phyloP scores from a whole-genome alignment of 768 basidiomycete species.

The Calvatia gigantea region DNA sequence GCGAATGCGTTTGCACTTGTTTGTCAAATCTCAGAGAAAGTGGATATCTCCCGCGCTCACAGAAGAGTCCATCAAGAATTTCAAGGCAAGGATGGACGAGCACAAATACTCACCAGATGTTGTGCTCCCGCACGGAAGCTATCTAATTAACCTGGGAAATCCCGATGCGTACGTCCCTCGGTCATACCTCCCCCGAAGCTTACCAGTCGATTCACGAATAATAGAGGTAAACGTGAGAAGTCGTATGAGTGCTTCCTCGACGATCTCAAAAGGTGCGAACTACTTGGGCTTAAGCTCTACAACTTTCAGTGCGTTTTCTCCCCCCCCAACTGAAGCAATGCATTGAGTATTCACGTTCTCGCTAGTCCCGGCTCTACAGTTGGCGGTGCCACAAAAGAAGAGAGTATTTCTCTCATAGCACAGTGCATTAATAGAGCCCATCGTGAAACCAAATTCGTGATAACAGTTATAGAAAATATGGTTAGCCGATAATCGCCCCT shows the following conservation, averaged over 20 bases:
- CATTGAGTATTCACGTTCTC: background rate
- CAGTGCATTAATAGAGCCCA: conserved; percentile 75
- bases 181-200: too few species aligned
- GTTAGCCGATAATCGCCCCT: conserved; percentile 26
- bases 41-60: conserved; percentile 68
- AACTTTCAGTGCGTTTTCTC: conserved; percentile 76
- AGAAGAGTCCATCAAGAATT: conserved; percentile 46
- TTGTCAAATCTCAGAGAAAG: conserved; percentile 80
- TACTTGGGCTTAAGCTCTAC: conserved; percentile 67
- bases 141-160: conserved; percentile 83
- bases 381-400: conserved; percentile 56
- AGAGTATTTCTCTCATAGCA: conserved; percentile 64
- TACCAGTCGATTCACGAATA: background rate
- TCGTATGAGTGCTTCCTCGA: conserved; percentile 81
- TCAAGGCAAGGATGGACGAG: conserved; percentile 57
- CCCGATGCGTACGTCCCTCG: conserved; percentile 55
- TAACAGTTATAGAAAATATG: conserved; percentile 83
- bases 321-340: background rate
- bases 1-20: conserved; percentile 84
- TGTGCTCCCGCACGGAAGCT: conserved; percentile 81
- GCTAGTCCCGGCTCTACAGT: conserved; percentile 78
- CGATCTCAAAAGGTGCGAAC: conserved; percentile 75
- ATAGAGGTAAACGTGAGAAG: conserved; percentile 63
- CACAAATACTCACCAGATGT: conserved; percentile 60
- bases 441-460: conserved; percentile 48